These are phyloP conservation scores for Chenopodium berlandieri DNA, from an alignment of 148 eudicot species.

Conservation along the genomic window DNA sequence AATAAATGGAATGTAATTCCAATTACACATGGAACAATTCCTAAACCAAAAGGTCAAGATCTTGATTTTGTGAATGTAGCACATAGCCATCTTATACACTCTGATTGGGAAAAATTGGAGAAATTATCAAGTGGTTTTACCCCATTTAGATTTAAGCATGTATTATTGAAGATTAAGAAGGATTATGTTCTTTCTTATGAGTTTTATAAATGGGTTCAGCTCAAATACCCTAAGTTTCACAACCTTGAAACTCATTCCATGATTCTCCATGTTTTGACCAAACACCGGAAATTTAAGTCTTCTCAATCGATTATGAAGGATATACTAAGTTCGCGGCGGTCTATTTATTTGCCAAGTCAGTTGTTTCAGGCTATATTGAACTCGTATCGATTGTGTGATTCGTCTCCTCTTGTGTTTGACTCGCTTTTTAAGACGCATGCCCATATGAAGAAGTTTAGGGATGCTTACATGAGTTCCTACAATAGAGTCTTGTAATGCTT, in stretches of 20 bases:
- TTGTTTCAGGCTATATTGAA: too few species aligned
- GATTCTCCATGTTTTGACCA: constrained; percentile 24
- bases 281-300: too few species aligned
- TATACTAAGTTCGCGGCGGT: too few species aligned
- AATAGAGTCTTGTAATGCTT: too few species aligned
- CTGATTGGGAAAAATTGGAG: constrained; percentile 70
- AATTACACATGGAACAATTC: constrained; percentile 70
- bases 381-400: too few species aligned
- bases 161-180: constrained; percentile 60
- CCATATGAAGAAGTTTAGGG: too few species aligned
- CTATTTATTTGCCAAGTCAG: too few species aligned
- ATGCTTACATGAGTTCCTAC: too few species aligned
- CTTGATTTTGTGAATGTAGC: constrained; percentile 74
- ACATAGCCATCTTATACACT: constrained; percentile 71
- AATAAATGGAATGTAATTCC: constrained; percentile 44
- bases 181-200: constrained; percentile 69
- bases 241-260: constrained; percentile 63
- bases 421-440: too few species aligned
- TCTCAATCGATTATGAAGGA: too few species aligned
- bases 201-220: constrained; percentile 68
- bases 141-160: constrained; percentile 66
- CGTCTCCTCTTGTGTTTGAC: too few species aligned
- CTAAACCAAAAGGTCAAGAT: constrained; percentile 69
- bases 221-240: constrained; percentile 43
- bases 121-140: constrained; percentile 37